A percentile compares a stretch with the other conserved stretches of the same genome.
Evolutionary conservation across 2,329 filamentous ascomycete genomes (phyloP).

Genomic region (Aaosphaeria pasadenensis): DNA sequence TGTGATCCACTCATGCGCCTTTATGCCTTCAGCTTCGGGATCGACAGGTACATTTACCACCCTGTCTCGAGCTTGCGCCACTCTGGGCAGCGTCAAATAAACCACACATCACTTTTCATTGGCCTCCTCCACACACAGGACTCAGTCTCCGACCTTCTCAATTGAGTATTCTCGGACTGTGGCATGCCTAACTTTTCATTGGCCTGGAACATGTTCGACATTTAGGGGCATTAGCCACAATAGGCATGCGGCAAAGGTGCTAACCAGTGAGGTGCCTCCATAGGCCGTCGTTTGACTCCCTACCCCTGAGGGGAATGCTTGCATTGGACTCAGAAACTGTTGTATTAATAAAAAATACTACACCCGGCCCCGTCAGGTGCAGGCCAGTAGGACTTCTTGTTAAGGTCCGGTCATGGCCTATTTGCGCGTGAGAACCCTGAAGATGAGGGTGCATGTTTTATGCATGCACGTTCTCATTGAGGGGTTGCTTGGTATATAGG

Average conservation of each 20-base stretch:
- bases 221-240: slow-evolving; percentile 6
- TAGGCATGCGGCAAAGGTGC: slow-evolving; percentile 7
- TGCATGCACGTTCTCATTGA: too few species aligned
- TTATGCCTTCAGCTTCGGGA: too few species aligned
- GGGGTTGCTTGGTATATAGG: too few species aligned
- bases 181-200: slow-evolving; percentile 9
- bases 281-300: background rate
- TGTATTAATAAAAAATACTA: slow-evolving; percentile 1
- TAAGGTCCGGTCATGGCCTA: too few species aligned
- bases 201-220: slow-evolving; percentile 9
- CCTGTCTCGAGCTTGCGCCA: slow-evolving; percentile 9
- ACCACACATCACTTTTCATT: too few species aligned
- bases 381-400: too few species aligned
- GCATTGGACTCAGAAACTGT: slow-evolving; percentile 2
- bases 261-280: slow-evolving; percentile 2
- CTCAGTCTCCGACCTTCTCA: slow-evolving; percentile 1
- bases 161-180: background rate
- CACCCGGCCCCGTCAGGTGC: background rate
- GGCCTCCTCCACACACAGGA: too few species aligned
- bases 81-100: slow-evolving; percentile 7
- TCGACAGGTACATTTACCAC: too few species aligned
- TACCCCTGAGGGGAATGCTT: slow-evolving; percentile 4
- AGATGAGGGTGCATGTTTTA: too few species aligned
- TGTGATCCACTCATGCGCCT: too few species aligned
- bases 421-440: too few species aligned